Conservation (phyloP, 768 basidiomycete species). For the Roridomyces roridus region DNA sequence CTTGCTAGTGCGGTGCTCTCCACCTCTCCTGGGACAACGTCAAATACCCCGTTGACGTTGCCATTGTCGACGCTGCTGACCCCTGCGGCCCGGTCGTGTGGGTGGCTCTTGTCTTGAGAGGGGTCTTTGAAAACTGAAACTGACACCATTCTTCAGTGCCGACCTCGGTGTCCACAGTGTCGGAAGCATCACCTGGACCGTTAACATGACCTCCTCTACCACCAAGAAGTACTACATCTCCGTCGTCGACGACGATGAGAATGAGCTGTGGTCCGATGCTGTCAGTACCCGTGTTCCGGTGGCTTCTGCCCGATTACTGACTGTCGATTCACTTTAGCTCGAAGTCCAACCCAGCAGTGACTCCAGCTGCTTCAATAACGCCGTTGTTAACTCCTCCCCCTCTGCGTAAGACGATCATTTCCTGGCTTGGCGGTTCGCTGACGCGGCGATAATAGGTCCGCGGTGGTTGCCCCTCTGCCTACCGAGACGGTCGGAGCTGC, state of each 20-base stretch:
- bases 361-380: conserved; percentile 41
- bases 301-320: conserved; percentile 5
- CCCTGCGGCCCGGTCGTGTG: conserved; percentile 69
- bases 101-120: conserved; percentile 31
- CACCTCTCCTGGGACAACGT: conserved; percentile 58
- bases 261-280: conserved; percentile 71
- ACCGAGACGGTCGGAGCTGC: conserved; percentile 15
- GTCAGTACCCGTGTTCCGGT: conserved; percentile 45
- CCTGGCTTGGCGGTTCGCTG: background rate
- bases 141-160: conserved; percentile 42
- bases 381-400: conserved; percentile 3
- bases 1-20: conserved; percentile 56
- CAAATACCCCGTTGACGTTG: conserved; percentile 60
- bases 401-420: background rate
- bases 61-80: conserved; percentile 56
- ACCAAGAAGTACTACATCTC: conserved; percentile 56
- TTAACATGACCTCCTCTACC: conserved; percentile 50
- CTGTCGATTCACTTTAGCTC: conserved; percentile 37
- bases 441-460: background rate
- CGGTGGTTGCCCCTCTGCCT: conserved; percentile 1
- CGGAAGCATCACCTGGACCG: conserved; percentile 51
- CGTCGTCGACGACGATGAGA: conserved; percentile 53
- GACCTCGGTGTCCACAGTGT: conserved; percentile 64
- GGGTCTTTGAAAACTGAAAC: background rate
- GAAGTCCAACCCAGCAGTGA: conserved; percentile 45